Base-by-base conservation (phyloP, 2,329 filamentous ascomycete genomes). In the Alternaria ethzedia region DNA sequence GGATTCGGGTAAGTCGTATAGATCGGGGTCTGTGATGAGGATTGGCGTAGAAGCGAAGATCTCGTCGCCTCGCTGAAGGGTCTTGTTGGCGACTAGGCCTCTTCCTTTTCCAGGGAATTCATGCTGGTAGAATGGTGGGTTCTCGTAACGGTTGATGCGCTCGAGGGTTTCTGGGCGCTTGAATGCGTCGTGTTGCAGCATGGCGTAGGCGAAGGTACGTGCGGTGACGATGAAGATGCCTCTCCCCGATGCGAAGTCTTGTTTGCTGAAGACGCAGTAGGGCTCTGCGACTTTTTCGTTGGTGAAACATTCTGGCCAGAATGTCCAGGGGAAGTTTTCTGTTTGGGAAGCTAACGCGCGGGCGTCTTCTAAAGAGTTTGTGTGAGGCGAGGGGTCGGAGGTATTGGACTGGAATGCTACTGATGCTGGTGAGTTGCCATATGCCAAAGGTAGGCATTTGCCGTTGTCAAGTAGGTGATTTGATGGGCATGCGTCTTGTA, bases 1-100 rank as follows among this genome's bases (percentile, higher is more conserved):
- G 0, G 61, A 17, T 7, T 69, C 67, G 10, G 55, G 13, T 10
- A 79, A 69, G 0, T 73, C 50, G 61, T 77, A 76, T 2, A 70
- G 57, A 23, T 70, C 70, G 13, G 69, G 65, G 60, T 79, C 70
- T 21, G 69, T 71, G 57, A 79, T 70, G 10, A 78, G 44, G 21
- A 79, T 67, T 0, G 77, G 75, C 0, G 76, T 79, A 0, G 72
- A 75, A 4, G 76, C 72, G 64, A 79, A 75, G 46, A 79, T 76
- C 45, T 75, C 70, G 52, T 78, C 75, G 52, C 77, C 77, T 11
- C 72, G 71, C 25, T 78, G 70, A 0, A 79, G 71, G 2, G 75
- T 78, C 41, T 71, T 76, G 69, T 77, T 78, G 3, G 77, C 77
- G 25, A 79, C 58, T 2, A 79, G 70, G 5, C 76, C 76, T 9